These are phyloP conservation scores for Phytopythium chamaehyphon DNA, from an alignment of 352 stramenopile species.

Conservation along the genomic window DNA sequence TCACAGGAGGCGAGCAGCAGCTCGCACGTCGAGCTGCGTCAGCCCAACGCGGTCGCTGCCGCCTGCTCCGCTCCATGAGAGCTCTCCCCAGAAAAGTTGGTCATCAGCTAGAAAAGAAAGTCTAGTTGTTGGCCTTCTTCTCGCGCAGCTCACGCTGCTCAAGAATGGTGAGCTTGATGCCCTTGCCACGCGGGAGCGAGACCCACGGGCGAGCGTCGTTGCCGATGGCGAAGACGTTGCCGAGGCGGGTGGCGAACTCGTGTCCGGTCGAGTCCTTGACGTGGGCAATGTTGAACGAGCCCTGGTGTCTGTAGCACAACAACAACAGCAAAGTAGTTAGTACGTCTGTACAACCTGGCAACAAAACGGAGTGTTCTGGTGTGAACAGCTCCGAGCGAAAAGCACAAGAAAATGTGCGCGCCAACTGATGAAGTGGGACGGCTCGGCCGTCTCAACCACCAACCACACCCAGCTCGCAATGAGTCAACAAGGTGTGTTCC, in stretches of 20 bases:
- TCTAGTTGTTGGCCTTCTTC: constrained; percentile 70
- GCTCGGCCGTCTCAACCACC: constrained; percentile 29
- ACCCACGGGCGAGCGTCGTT: constrained; percentile 90
- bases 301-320: constrained; percentile 88
- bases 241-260: constrained; percentile 96
- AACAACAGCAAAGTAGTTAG: constrained; percentile 19
- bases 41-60: neutral
- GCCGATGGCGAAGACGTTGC: constrained; percentile 98
- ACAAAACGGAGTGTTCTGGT: neutral
- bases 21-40: no score
- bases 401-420: neutral
- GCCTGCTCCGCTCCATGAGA: neutral
- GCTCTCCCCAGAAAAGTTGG: neutral
- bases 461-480: constrained; percentile 89
- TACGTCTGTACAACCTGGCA: neutral
- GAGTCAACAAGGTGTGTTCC: constrained; percentile 88
- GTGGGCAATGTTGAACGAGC: constrained; percentile 99
- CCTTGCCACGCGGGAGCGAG: constrained; percentile 97
- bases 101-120: neutral
- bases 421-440: neutral
- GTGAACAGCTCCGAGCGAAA: no score
- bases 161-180: constrained; percentile 99
- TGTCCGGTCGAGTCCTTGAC: constrained; percentile 97
- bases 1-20: no score
- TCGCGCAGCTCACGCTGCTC: constrained; percentile 89